phyloP scores from a whole-genome alignment of 108 stramenopile species.

The Conticribra weissflogii region DNA sequence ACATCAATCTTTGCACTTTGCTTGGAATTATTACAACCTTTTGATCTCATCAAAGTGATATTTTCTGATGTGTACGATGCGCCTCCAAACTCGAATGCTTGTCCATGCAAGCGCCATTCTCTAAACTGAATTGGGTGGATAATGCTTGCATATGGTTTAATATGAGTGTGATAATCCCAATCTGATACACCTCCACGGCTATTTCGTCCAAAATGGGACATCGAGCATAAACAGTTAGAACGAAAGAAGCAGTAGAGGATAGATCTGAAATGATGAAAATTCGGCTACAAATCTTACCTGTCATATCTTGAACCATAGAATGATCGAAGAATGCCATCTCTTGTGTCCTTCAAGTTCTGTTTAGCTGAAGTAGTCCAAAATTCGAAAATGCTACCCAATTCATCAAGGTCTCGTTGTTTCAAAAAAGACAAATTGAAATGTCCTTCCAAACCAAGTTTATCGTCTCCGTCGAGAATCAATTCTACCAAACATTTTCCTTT shows the following conservation, averaged over 20 bases:
- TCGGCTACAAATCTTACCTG: too few relatives aligned
- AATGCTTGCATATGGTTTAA: slow-evolving; percentile 59
- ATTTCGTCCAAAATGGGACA: slow-evolving; percentile 17
- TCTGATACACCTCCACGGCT: slow-evolving; percentile 65
- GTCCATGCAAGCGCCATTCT: slow-evolving; percentile 65
- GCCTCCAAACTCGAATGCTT: slow-evolving; percentile 80
- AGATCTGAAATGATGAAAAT: too few relatives aligned
- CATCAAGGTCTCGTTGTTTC: slow-evolving; percentile 50
- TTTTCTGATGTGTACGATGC: slow-evolving; percentile 64
- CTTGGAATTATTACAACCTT: slow-evolving; percentile 39
- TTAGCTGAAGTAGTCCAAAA: background rate
- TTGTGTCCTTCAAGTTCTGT: slow-evolving; percentile 34
- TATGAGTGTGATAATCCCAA: slow-evolving; percentile 50
- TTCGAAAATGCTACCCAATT: slow-evolving; percentile 29
- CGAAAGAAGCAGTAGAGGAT: background rate
- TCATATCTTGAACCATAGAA: slow-evolving; percentile 68
- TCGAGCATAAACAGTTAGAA: background rate
- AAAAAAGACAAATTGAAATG: slow-evolving; percentile 54
- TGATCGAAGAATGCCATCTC: slow-evolving; percentile 53
- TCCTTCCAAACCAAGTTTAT: slow-evolving; percentile 1
- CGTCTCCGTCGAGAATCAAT: slow-evolving; percentile 4
- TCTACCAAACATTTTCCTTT: slow-evolving; percentile 17
- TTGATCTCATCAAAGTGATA: slow-evolving; percentile 48
- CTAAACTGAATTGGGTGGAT: slow-evolving; percentile 72
- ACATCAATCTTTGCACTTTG: slow-evolving; percentile 62